A percentile compares a stretch with the other conserved stretches of the same genome.
These are phyloP conservation scores for Zymoseptoria crescenta DNA, from an alignment of 2,329 filamentous ascomycete species.

Conservation along the genomic window DNA sequence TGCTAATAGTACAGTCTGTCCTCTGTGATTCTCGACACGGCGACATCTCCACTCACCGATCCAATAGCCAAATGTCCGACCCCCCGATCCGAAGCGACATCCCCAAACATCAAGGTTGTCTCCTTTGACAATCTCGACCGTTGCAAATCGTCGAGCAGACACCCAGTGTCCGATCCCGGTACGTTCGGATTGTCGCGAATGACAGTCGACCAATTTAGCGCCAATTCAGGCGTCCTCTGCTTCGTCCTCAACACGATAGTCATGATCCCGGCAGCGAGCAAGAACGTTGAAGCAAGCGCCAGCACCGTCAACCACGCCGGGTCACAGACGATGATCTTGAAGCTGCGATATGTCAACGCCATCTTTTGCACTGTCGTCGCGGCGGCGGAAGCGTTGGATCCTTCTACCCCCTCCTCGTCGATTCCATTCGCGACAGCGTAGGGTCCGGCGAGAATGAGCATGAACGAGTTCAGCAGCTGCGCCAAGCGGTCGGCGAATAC, in stretches of 20 bases:
- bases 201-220: slow-evolving; percentile 3
- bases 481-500: background rate
- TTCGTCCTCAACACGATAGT: background rate
- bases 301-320: slow-evolving; percentile 1
- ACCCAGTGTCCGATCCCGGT: background rate
- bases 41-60: background rate
- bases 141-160: background rate
- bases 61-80: background rate
- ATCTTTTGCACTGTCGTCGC: background rate
- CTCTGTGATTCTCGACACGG: background rate
- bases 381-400: background rate
- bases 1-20: background rate
- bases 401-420: background rate
- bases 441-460: background rate
- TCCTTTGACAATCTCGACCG: background rate
- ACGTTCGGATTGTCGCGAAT: slow-evolving; percentile 1
- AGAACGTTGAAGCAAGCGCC: background rate
- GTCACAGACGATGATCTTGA: slow-evolving; percentile 1
- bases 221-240: slow-evolving; percentile 1
- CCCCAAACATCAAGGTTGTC: background rate
- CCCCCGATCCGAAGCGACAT: slow-evolving; percentile 1
- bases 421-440: background rate
- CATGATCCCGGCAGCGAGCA: background rate
- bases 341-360: background rate
- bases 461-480: slow-evolving; percentile 1